Conservation (phyloP, 768 basidiomycete genomes). For the Lanmaoa pseudosensibilis region DNA sequence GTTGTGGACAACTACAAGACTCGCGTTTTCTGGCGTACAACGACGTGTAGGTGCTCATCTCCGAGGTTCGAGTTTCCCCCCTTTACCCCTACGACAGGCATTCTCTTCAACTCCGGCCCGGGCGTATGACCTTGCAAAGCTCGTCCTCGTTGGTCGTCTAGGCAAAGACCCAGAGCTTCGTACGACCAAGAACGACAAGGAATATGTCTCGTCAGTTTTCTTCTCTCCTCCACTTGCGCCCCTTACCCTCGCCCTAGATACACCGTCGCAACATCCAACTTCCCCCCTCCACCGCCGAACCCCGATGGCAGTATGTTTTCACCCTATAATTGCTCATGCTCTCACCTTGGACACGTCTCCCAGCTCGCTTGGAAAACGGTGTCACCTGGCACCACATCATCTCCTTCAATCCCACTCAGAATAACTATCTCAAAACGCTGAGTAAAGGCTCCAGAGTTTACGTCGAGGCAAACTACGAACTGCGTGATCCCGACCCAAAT, state of each 20-base stretch:
- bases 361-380: slow-evolving; percentile 52
- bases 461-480: slow-evolving; percentile 76
- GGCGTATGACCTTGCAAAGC: slow-evolving; percentile 65
- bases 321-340: background rate
- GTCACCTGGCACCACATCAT: slow-evolving; percentile 78
- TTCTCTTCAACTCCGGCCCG: slow-evolving; percentile 63
- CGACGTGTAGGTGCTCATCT: slow-evolving; percentile 47
- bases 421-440: slow-evolving; percentile 62
- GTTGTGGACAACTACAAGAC: slow-evolving; percentile 50
- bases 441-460: slow-evolving; percentile 75
- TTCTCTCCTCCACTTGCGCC: background rate
- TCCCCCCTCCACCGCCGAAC: slow-evolving; percentile 53
- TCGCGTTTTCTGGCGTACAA: slow-evolving; percentile 39
- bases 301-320: slow-evolving; percentile 58
- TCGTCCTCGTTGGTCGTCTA: slow-evolving; percentile 75
- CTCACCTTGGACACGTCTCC: background rate
- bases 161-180: slow-evolving; percentile 70
- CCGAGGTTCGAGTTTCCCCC: background rate
- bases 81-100: slow-evolving; percentile 38
- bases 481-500: slow-evolving; percentile 66
- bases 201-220: slow-evolving; percentile 67
- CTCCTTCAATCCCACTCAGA: slow-evolving; percentile 64
- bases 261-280: slow-evolving; percentile 71
- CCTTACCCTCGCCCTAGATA: slow-evolving; percentile 49
- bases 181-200: slow-evolving; percentile 68